Base-by-base conservation (phyloP, 805 yeast genomes). In the Candida corydali region DNA sequence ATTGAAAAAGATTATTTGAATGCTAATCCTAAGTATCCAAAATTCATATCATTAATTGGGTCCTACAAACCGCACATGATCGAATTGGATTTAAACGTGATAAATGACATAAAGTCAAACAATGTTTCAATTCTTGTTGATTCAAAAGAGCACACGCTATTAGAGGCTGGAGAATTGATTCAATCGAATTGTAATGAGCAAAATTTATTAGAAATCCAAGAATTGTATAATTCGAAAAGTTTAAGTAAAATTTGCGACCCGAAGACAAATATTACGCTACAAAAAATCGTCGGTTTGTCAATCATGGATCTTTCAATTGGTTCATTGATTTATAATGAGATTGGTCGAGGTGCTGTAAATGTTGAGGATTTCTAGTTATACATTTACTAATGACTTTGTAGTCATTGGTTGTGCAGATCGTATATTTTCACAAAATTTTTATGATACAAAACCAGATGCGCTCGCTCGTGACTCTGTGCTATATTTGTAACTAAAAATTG, bases 21-120 rank as follows among this genome's bases (percentile, higher is more conserved):
- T 52, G 54, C 26, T 34, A 75, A 44, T 50, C 52, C 39, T 19
- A 41, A 12, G 31, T 42, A 16, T 24, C 49, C 40, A 35, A 55
- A 48, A 22, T 80, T 69, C 52, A 69, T 80, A 30, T 73, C 80
- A 11, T 57, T 79, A 22, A 80, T 80, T 47, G 87, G 87, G 1
- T 75, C 82, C 14, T 80, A 79, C 52, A 77, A 78, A 51, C 85
- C 85, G 10, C 70, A 73, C 42, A 79, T 80, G 86, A 64, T 64
- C 26, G 87, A 80, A 54, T 69, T 78, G 36, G 83, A 78, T 42
- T 57, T 57, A 17, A 55, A 59, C 2, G 56, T 73, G 26, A 58
- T 76, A 8, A 47, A 51, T 3, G 52, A 47, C 15, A 47, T 68
- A 39, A 53, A 70, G 12, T 41, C 44, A 1, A 46, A 54, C 8